A percentile compares a stretch with the other conserved stretches of the same genome.
Evolutionary conservation across 306 rosid genomes (phyloP).

Genomic region (Canavalia gladiata): DNA sequence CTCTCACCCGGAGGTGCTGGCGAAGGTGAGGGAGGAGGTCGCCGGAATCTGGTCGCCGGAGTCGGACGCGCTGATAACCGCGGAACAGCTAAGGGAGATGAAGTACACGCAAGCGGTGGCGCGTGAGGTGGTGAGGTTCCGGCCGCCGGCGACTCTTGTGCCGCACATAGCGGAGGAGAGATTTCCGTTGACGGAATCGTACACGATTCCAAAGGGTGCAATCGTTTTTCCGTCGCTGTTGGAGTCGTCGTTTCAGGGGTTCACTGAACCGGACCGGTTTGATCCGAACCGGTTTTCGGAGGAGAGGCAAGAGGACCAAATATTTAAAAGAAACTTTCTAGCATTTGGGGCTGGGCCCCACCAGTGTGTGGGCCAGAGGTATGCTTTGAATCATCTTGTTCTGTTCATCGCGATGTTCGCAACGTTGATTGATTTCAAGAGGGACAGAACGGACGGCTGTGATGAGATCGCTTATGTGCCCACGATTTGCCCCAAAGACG

Average conservation of each 20-base stretch:
- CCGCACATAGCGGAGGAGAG: conserved; percentile 79
- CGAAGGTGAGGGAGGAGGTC: conserved; percentile 66
- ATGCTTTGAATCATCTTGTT: conserved; percentile 84
- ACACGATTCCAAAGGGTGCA: conserved; percentile 75
- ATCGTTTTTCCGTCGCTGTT: conserved; percentile 84
- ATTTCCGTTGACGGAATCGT: conserved; percentile 68
- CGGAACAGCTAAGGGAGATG: conserved; percentile 69
- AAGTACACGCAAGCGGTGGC: conserved; percentile 91
- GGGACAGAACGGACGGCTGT: conserved; percentile 83
- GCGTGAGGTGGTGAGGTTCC: conserved; percentile 80
- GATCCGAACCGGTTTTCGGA: conserved; percentile 89
- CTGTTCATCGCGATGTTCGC: conserved; percentile 86
- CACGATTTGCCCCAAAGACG: conserved; percentile 88
- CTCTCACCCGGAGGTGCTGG: conserved; percentile 71
- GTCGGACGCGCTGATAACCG: conserved; percentile 59
- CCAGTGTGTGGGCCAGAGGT: conserved; percentile 92
- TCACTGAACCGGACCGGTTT: conserved; percentile 78
- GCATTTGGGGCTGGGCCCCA: conserved; percentile 96
- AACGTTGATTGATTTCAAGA: conserved; percentile 77
- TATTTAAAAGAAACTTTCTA: conserved; percentile 70
- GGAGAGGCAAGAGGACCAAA: conserved; percentile 76
- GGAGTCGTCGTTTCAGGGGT: conserved; percentile 89
- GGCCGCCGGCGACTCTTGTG: conserved; percentile 86
- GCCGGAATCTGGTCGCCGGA: conserved; percentile 71
- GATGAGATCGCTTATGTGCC: conserved; percentile 84